phyloP scores from a whole-genome alignment of 345 rosid genomes.

The Raphanus sativus region DNA sequence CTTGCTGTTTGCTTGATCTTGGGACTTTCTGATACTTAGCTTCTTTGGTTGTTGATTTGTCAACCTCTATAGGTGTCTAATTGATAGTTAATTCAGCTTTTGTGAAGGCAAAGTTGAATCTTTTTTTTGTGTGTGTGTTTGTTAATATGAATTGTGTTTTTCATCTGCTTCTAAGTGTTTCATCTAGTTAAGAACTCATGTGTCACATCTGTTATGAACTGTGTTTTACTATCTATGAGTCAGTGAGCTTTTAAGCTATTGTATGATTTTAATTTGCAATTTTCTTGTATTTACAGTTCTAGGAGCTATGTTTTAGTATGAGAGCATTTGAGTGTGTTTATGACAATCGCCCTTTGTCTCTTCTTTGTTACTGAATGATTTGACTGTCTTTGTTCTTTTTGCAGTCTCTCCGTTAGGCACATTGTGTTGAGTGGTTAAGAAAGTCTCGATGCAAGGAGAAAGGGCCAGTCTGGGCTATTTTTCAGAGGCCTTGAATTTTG shows the following conservation, averaged over 20 bases:
- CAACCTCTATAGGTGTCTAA: background rate
- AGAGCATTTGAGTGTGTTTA: background rate
- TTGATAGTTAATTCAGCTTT: background rate
- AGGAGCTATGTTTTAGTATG: background rate
- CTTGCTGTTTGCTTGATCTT: constrained; percentile 26
- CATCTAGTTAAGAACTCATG: background rate
- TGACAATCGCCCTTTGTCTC: background rate
- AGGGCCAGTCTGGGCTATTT: constrained; percentile 74
- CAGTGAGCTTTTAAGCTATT: background rate
- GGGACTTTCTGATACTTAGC: constrained; percentile 21
- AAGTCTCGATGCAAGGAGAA: constrained; percentile 74
- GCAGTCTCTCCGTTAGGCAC: constrained; percentile 24
- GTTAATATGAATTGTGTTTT: background rate
- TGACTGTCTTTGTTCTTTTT: background rate
- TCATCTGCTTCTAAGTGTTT: background rate
- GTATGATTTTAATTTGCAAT: background rate
- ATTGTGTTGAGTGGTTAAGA: constrained; percentile 30
- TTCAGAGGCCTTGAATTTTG: constrained; percentile 73
- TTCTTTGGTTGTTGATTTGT: constrained; percentile 22
- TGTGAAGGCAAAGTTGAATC: background rate
- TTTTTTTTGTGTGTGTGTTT: background rate
- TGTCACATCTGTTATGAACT: background rate
- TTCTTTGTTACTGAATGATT: constrained; percentile 9
- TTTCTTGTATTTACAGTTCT: background rate
- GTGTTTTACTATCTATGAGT: background rate